A percentile compares a stretch with the other conserved stretches of the same genome.
Conservation (phyloP, 2,329 filamentous ascomycete species). For the Pseudogymnoascus sp. region DNA sequence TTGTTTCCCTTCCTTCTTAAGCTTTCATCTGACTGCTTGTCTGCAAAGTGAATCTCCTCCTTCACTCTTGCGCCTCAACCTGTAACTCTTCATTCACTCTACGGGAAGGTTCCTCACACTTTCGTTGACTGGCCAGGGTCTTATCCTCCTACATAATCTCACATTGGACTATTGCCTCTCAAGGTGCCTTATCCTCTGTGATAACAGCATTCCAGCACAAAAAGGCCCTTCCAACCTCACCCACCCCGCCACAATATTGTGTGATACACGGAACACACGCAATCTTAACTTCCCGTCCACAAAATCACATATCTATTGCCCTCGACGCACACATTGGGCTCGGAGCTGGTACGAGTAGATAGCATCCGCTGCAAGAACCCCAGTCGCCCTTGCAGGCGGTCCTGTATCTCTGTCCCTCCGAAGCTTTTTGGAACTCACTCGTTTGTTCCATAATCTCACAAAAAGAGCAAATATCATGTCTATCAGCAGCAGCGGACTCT, state of each 20-base stretch:
- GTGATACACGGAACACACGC: background rate
- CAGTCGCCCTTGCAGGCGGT: background rate
- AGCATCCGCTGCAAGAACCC: background rate
- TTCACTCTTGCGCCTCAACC: background rate
- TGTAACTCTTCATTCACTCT: background rate
- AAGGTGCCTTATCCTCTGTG: background rate
- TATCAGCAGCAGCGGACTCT: background rate
- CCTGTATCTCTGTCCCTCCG: background rate
- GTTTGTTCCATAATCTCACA: background rate
- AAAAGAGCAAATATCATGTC: background rate
- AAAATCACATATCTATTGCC: background rate
- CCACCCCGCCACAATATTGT: background rate
- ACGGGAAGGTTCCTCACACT: background rate
- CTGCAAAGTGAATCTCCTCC: background rate
- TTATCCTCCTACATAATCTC: slow-evolving; percentile 1
- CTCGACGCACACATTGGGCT: background rate
- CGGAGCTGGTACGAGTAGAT: background rate
- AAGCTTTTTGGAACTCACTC: background rate
- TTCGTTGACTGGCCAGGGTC: background rate
- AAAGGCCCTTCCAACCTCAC: background rate
- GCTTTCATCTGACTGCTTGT: background rate
- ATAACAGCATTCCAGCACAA: background rate
- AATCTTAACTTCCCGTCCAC: background rate
- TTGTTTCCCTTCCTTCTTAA: background rate
- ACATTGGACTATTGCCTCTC: background rate